phyloP scores from a whole-genome alignment of 805 yeast genomes.

The Allodekkera sacchari region DNA sequence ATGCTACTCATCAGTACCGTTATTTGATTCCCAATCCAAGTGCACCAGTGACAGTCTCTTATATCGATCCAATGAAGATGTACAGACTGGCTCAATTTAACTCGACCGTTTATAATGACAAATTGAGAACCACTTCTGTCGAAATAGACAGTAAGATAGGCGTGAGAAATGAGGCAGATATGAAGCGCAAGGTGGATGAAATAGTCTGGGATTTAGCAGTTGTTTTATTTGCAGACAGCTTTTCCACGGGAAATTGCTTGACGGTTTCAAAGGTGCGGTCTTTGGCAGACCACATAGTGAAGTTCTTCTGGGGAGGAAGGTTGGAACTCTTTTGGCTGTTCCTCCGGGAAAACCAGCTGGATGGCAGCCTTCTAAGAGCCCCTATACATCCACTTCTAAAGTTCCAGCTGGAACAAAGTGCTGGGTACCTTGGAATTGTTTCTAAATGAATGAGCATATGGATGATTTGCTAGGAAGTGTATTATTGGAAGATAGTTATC shows the following conservation, averaged over 20 bases:
- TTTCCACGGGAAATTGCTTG: constrained; percentile 6
- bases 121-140: constrained; percentile 6
- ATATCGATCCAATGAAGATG: constrained; percentile 21
- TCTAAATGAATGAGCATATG: too few relatives aligned
- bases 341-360: constrained; percentile 13
- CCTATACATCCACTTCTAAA: constrained; percentile 9
- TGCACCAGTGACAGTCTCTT: constrained; percentile 14
- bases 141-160: constrained; percentile 4
- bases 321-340: constrained; percentile 16
- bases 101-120: constrained; percentile 15
- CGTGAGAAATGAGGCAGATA: constrained; percentile 1
- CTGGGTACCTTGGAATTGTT: constrained; percentile 13
- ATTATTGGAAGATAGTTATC: too few relatives aligned
- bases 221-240: constrained; percentile 9
- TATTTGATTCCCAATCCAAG: constrained; percentile 1
- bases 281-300: constrained; percentile 22
- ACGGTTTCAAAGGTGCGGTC: constrained; percentile 17
- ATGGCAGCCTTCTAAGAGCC: constrained; percentile 11
- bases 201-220: constrained; percentile 17
- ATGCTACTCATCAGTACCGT: constrained; percentile 8
- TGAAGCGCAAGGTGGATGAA: constrained; percentile 11
- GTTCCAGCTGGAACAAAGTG: constrained; percentile 12
- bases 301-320: constrained; percentile 21
- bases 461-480: too few relatives aligned
- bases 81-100: constrained; percentile 20